phyloP scores from a whole-genome alignment of 805 yeast species.

The Candida patagonica region DNA sequence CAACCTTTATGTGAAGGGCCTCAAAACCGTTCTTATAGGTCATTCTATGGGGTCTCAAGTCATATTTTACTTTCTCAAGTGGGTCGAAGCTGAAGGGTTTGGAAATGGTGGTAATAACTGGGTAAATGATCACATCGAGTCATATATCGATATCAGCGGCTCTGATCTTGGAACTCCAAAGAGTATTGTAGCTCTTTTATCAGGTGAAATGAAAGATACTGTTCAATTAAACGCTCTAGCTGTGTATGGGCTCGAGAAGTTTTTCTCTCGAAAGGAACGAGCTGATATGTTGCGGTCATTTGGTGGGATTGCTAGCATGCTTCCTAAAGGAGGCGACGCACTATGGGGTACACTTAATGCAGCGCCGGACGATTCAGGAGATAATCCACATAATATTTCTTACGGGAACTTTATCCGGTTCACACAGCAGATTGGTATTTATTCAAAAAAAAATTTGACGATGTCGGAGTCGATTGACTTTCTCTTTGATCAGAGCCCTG shows the following conservation, averaged over 20 bases:
- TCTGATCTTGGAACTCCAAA: conserved; percentile 92
- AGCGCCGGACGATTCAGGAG: conserved; percentile 62
- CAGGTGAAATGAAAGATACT: conserved; percentile 98
- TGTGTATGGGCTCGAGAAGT: conserved; percentile 87
- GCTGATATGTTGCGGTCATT: conserved; percentile 75
- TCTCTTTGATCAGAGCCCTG: conserved; percentile 56
- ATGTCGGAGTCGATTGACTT: conserved; percentile 59
- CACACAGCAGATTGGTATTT: conserved; percentile 35
- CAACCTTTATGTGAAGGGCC: conserved; percentile 40
- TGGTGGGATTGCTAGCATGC: conserved; percentile 94
- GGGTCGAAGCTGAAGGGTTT: conserved; percentile 88
- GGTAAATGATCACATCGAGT: conserved; percentile 78
- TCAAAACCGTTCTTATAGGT: conserved; percentile 68
- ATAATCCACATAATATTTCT: conserved; percentile 29
- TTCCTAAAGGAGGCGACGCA: conserved; percentile 88
- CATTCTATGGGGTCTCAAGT: conserved; percentile 98
- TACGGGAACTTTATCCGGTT: conserved; percentile 72
- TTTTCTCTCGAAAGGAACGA: conserved; percentile 83
- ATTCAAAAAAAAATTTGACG: conserved; percentile 47
- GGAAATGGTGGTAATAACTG: conserved; percentile 90
- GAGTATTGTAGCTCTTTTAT: conserved; percentile 80
- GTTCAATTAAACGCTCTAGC: conserved; percentile 90
- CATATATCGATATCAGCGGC: conserved; percentile 83
- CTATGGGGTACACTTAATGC: conserved; percentile 72
- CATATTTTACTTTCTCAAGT: conserved; percentile 78